phyloP scores from a whole-genome alignment of 2,329 filamentous ascomycete genomes.

The Metarhizium brunneum region DNA sequence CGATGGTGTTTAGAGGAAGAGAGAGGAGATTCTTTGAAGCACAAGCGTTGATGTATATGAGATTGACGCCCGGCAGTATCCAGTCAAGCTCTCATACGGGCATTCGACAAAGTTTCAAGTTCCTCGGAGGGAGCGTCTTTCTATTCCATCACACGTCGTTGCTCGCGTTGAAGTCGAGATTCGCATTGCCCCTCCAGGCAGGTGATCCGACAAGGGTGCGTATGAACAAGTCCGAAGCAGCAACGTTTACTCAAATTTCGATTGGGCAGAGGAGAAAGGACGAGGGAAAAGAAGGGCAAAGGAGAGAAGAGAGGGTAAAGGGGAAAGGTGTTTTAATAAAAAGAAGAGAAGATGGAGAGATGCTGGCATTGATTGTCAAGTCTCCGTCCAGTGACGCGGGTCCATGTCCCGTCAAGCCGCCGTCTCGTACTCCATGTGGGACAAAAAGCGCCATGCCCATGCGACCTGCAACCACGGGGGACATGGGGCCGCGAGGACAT shows the following conservation, averaged over 20 bases:
- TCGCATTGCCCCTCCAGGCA: neutral
- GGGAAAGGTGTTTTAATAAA: neutral
- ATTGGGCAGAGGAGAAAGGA: too few relatives aligned
- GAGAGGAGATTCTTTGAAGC: too few relatives aligned
- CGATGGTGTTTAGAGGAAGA: too few relatives aligned
- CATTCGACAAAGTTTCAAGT: too few relatives aligned
- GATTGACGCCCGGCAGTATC: too few relatives aligned
- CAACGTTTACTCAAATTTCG: neutral
- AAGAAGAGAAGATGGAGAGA: constrained; percentile 1
- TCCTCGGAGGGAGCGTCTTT: neutral
- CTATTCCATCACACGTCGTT: neutral
- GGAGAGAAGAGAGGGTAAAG: neutral
- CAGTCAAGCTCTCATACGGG: too few relatives aligned
- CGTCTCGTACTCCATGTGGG: neutral
- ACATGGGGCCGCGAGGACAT: neutral
- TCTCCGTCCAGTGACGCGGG: constrained; percentile 8
- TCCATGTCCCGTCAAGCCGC: neutral
- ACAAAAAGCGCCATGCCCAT: neutral
- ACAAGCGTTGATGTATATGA: too few relatives aligned
- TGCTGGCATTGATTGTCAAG: neutral
- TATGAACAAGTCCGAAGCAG: neutral
- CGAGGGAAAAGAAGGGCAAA: neutral
- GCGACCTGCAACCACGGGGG: neutral
- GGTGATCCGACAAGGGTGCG: neutral
- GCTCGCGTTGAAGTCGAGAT: neutral